Conservation (phyloP, 495 filamentous ascomycete genomes). For the Pyrenula aspistea region DNA sequence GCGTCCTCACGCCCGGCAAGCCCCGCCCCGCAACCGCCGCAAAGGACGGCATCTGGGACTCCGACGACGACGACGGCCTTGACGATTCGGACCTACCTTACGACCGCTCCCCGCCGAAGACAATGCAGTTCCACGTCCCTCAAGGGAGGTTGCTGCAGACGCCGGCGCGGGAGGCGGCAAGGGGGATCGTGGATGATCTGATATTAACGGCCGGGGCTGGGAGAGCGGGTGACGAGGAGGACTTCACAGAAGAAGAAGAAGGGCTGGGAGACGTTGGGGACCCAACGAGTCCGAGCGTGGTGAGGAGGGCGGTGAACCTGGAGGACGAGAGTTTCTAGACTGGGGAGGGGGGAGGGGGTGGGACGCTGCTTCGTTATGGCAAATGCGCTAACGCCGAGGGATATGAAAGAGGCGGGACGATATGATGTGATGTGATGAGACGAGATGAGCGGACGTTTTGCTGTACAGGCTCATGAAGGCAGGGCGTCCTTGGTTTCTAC, state of each 20-base stretch:
- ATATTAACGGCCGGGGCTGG: conserved; percentile 74
- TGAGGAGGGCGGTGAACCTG: conserved; percentile 50
- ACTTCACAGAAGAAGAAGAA: conserved; percentile 25
- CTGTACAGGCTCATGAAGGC: too few species aligned
- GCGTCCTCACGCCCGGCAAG: conserved; percentile 59
- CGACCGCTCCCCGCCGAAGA: conserved; percentile 85
- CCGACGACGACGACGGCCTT: conserved; percentile 36
- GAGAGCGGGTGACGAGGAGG: conserved; percentile 36
- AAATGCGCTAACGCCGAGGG: too few species aligned
- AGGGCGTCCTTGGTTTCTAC: too few species aligned
- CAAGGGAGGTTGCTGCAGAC: conserved; percentile 81
- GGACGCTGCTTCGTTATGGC: too few species aligned
- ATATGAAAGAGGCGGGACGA: too few species aligned
- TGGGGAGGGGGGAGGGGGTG: too few species aligned
- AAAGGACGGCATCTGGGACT: conserved; percentile 50
- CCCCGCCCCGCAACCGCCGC: conserved; percentile 7
- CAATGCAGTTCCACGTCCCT: conserved; percentile 91
- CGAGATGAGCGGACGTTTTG: too few species aligned
- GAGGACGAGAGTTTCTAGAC: conserved; percentile 68
- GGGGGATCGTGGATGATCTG: conserved; percentile 83
- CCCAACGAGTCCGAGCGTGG: conserved; percentile 65
- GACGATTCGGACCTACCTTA: conserved; percentile 43
- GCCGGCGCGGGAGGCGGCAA: conserved; percentile 83
- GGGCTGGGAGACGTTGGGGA: conserved; percentile 12
- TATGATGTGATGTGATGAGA: too few species aligned